These are phyloP conservation scores for Acanthamoeba divionensis DNA, from an alignment of 208 protist species.

Conservation along the genomic window DNA sequence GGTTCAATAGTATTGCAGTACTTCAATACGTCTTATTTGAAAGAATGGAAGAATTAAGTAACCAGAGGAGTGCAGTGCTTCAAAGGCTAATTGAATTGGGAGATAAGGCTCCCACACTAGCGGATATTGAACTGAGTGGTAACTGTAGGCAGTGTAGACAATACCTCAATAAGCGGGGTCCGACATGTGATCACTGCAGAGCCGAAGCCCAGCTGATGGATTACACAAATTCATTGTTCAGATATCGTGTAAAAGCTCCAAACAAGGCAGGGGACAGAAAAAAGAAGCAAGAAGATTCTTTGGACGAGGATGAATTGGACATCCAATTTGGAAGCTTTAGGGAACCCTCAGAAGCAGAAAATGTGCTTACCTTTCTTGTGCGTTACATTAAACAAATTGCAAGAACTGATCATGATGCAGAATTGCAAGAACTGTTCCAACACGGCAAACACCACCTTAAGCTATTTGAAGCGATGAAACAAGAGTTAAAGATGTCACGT, in stretches of 20 bases:
- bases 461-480: conserved; percentile 42
- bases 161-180: background rate
- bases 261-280: background rate
- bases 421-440: background rate
- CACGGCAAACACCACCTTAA: conserved; percentile 54
- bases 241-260: background rate
- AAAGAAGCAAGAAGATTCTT: background rate
- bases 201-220: conserved; percentile 7
- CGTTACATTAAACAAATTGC: background rate
- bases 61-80: background rate
- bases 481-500: background rate
- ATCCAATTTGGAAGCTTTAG: background rate
- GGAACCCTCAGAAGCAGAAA: conserved; percentile 55
- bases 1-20: background rate
- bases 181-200: conserved; percentile 29
- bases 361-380: background rate
- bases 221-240: background rate
- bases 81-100: background rate
- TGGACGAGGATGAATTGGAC: background rate
- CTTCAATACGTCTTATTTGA: background rate
- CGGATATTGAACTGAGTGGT: conserved; percentile 9
- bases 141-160: background rate
- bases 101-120: background rate
- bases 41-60: background rate
- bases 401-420: background rate